phyloP scores from a whole-genome alignment of 192 early-diverging fungal species.

The Podila epicladia region DNA sequence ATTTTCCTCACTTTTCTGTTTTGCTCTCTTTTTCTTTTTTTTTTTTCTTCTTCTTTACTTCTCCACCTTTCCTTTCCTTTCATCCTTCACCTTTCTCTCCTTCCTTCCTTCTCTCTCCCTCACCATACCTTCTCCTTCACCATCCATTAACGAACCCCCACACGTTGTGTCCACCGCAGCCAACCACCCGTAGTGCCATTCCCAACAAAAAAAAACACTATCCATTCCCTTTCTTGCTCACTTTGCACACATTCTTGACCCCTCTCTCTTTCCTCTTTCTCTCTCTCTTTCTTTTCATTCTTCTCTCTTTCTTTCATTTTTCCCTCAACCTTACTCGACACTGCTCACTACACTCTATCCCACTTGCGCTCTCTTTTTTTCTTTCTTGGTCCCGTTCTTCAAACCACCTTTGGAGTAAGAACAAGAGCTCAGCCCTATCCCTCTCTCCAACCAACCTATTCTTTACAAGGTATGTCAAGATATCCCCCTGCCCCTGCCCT shows the following conservation, averaged over 20 bases:
- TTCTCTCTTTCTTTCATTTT: not conserved
- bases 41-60: not conserved
- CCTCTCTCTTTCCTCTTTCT: not conserved
- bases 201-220: not conserved
- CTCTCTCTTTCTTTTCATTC: not conserved
- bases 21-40: not conserved
- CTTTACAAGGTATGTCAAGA: too few relatives aligned
- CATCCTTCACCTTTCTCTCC: not conserved
- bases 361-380: not conserved
- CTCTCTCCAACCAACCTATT: too few relatives aligned
- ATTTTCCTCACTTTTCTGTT: not conserved
- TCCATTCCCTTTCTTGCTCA: not conserved
- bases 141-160: not conserved
- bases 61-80: not conserved
- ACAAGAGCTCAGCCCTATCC: too few relatives aligned
- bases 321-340: not conserved
- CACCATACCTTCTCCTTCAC: not conserved
- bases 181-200: not conserved
- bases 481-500: too few relatives aligned
- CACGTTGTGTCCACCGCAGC: conserved; percentile 4
- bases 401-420: too few relatives aligned
- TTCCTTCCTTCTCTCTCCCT: not conserved
- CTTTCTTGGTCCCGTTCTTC: not conserved
- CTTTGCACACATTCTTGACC: not conserved
- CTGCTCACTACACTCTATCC: not conserved